Conservation (phyloP, 2,329 filamentous ascomycete genomes). For the Cordyceps javanica region DNA sequence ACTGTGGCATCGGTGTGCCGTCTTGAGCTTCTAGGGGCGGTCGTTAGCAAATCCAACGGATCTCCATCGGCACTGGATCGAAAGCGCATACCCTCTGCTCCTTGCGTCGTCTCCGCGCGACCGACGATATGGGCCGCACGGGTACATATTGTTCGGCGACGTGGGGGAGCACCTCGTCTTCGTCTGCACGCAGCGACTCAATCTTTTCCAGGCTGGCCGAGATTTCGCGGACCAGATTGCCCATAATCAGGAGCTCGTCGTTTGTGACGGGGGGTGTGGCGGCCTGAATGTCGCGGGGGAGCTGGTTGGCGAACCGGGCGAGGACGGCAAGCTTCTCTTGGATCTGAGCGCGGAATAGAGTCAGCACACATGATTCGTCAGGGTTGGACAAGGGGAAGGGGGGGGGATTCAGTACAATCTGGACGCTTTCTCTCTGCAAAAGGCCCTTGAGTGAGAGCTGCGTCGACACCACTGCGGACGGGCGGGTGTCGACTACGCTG, state of each 20-base stretch:
- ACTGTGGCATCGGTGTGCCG: conserved; percentile 6
- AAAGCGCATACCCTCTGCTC: not conserved
- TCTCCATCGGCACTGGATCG: not conserved
- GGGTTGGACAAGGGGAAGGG: too few relatives aligned
- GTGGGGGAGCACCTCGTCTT: not conserved
- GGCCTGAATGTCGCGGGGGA: not conserved
- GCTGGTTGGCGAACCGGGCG: conserved; percentile 3
- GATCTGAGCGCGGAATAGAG: not conserved
- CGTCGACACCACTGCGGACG: not conserved
- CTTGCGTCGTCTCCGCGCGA: not conserved
- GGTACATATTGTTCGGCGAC: not conserved
- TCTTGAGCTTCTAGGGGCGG: not conserved
- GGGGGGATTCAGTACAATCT: not conserved
- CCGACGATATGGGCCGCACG: not conserved
- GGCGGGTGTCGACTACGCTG: not conserved
- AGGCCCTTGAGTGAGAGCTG: conserved; percentile 6
- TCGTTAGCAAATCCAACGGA: not conserved
- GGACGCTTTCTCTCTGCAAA: conserved; percentile 7
- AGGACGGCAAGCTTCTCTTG: not conserved
- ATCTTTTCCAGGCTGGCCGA: conserved; percentile 6
- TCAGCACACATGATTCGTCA: too few relatives aligned
- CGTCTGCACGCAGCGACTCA: conserved; percentile 4
- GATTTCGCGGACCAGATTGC: not conserved
- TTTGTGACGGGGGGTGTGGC: not conserved
- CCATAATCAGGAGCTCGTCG: conserved; percentile 6